Conservation (phyloP, 2,329 filamentous ascomycete species). For the Talaromyces sp. region DNA sequence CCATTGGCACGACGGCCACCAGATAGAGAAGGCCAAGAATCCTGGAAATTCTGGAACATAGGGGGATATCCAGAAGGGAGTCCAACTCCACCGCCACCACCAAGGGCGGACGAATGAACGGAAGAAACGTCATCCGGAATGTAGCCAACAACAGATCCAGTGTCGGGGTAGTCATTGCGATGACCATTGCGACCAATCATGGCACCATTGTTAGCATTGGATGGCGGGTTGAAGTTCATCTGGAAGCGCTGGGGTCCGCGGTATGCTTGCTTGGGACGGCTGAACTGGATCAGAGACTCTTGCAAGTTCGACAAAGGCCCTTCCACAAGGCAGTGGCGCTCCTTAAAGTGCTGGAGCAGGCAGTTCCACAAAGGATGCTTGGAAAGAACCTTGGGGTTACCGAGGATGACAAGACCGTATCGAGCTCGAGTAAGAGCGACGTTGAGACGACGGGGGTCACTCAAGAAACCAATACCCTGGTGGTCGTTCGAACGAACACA, state of each 20-base stretch:
- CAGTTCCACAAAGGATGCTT: conserved; percentile 99
- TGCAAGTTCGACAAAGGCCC: conserved; percentile 95
- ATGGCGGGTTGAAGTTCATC: conserved; percentile 72
- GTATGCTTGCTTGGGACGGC: conserved; percentile 87
- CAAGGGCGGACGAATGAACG: conserved; percentile 87
- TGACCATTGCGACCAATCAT: conserved; percentile 55
- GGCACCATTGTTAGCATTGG: conserved; percentile 59
- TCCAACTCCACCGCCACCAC: conserved; percentile 83
- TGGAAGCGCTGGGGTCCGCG: conserved; percentile 86
- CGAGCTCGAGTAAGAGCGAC: conserved; percentile 96
- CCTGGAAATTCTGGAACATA: conserved; percentile 93
- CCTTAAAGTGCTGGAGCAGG: conserved; percentile 93
- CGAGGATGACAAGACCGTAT: conserved; percentile 93
- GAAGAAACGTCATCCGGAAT: conserved; percentile 97
- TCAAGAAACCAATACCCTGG: conserved; percentile 98
- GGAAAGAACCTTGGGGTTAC: conserved; percentile 94
- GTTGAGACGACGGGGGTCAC: conserved; percentile 94
- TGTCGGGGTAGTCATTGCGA: conserved; percentile 65
- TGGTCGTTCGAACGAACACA: conserved; percentile 99
- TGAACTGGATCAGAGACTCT: conserved; percentile 91
- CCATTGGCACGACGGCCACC: conserved; percentile 67
- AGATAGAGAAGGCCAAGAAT: conserved; percentile 84
- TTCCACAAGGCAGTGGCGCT: conserved; percentile 92
- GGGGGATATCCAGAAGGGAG: conserved; percentile 82
- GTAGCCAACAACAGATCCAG: conserved; percentile 88